Base-by-base conservation (phyloP, 1,284 basidiomycete species). In the Ceratobasidium sp. region DNA sequence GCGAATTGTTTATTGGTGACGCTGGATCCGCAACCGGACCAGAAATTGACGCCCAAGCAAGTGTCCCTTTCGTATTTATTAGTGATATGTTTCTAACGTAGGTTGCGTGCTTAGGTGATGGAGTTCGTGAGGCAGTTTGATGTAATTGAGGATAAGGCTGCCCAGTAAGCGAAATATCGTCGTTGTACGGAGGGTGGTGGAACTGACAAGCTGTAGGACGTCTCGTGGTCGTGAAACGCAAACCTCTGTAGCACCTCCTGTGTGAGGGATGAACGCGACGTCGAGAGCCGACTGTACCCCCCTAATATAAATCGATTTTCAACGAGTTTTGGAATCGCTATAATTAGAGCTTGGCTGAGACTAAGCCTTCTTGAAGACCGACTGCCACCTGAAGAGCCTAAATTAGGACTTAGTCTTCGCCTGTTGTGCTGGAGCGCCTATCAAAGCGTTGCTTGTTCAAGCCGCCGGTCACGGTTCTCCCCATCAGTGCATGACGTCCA, bases 21-120 rank as follows among this genome's bases (percentile, higher is more conserved):
- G 68, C 37, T 41, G 68, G 68, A 24, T n/a, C 37, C 14, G 56
- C 68, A 19, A 43, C 27, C 3, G 68, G 68, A 3, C 37, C 68
- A 2, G 68, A 71, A 29, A 71, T 71, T 14, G 68, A 71, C 29
- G 68, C 68, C 8, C 68, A 71, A 29, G 68, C 59, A 48, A 27
- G 54, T 4, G 6, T 27, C 9, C 14, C 14, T 31, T 13, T 22
- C 8, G 9, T 13, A 39, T n/a, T 11, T 11, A 27, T 8, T 48
- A 27, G 34, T 61, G 56, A 22, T 29, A 31, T 24, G 7, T 7
- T 7, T 11, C 43, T 13, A 13, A 39, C 37, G 6, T 16, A 39
- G 6, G 16, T 29, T 27, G 22, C 5, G 43, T 5, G 16, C 41
- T 19, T n/a, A 71, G 68, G 68, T 71, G 6, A 34, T 61, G 46